A percentile compares a stretch with the other conserved stretches of the same genome.
phyloP scores from a whole-genome alignment of 1,284 basidiomycete genomes.

The Trichosporon coremiiforme region DNA sequence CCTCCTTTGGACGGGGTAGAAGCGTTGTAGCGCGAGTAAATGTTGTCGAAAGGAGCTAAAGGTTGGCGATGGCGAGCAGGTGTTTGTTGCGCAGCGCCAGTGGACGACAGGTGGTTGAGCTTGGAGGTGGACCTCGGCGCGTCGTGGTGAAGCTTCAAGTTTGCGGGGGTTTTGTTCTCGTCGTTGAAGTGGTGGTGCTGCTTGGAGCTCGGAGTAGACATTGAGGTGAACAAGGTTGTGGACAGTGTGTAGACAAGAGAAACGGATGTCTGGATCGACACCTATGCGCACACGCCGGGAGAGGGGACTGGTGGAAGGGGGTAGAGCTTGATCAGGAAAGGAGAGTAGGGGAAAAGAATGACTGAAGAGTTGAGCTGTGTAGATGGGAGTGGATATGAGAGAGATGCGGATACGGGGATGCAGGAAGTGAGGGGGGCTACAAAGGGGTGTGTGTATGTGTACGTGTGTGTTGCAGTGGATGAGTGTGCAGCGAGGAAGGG shows the following conservation, averaged over 20 bases:
- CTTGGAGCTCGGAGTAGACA: slow-evolving; percentile 13
- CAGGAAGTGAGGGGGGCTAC: not conserved
- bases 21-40: slow-evolving; percentile 21
- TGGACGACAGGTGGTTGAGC: slow-evolving; percentile 12
- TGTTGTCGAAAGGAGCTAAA: slow-evolving; percentile 30
- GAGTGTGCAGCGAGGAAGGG: slow-evolving; percentile 3
- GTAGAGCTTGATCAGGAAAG: not conserved
- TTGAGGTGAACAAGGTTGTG: not conserved
- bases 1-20: slow-evolving; percentile 16
- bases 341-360: slow-evolving; percentile 12
- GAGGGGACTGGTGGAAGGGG: not conserved
- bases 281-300: not conserved
- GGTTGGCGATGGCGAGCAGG: slow-evolving; percentile 33
- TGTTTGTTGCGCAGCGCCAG: slow-evolving; percentile 18
- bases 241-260: not conserved
- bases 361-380: slow-evolving; percentile 14
- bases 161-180: slow-evolving; percentile 31
- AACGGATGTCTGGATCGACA: not conserved
- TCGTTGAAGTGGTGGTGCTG: slow-evolving; percentile 29
- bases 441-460: not conserved
- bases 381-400: not conserved
- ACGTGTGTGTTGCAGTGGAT: not conserved
- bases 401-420: no score
- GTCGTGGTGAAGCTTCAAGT: slow-evolving; percentile 22
- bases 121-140: slow-evolving; percentile 21